Evolutionary conservation across 306 rosid species (phyloP).

Genomic region (Ormosia emarginata): DNA sequence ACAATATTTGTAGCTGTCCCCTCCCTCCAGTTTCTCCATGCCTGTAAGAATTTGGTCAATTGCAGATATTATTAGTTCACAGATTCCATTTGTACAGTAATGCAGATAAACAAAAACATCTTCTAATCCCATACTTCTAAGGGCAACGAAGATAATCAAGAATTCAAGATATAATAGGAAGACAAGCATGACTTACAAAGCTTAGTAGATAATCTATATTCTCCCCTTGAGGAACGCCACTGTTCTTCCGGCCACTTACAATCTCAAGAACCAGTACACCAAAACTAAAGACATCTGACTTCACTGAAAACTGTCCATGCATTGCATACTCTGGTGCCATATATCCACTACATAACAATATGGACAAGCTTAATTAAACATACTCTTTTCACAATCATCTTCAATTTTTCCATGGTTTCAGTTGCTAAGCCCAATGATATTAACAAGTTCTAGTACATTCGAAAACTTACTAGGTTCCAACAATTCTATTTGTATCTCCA

Average conservation of each 20-base stretch:
- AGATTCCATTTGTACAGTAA: not conserved
- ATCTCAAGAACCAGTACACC: slow-evolving; percentile 56
- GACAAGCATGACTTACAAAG: slow-evolving; percentile 35
- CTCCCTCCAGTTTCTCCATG: slow-evolving; percentile 45
- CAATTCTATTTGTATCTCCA: not conserved
- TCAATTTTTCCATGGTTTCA: not conserved
- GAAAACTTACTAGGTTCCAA: slow-evolving; percentile 30
- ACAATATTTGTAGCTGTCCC: slow-evolving; percentile 25
- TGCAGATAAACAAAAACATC: not conserved
- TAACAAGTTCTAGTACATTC: not conserved
- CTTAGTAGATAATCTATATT: slow-evolving; percentile 25
- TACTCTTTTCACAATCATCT: not conserved
- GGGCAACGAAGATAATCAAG: not conserved
- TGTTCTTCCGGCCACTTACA: slow-evolving; percentile 41
- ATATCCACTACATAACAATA: slow-evolving; percentile 34
- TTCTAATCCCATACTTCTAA: not conserved
- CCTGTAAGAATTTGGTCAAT: slow-evolving; percentile 27
- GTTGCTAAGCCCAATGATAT: not conserved
- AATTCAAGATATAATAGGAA: not conserved
- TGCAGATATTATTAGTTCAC: not conserved
- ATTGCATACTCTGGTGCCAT: slow-evolving; percentile 55
- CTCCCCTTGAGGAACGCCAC: slow-evolving; percentile 1
- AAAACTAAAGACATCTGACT: slow-evolving; percentile 44
- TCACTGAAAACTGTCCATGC: slow-evolving; percentile 37
- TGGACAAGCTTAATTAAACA: not conserved